Conservation (phyloP, 805 yeast genomes). For the Metschnikowia shivogae region DNA sequence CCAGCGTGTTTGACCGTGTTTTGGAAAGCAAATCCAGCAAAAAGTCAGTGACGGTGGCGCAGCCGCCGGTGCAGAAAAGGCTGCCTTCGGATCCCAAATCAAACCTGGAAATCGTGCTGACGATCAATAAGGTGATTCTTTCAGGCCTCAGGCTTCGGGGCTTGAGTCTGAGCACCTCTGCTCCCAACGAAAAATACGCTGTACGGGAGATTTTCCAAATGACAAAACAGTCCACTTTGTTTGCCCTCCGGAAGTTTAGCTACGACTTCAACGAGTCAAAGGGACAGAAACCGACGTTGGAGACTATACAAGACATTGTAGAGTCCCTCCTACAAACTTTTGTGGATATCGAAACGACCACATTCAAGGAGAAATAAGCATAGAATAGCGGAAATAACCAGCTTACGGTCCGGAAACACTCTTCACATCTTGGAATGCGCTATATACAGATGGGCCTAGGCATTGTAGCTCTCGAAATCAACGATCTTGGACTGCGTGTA, state of each 20-base stretch:
- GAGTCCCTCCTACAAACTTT: slow-evolving; percentile 36
- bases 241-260: slow-evolving; percentile 36
- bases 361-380: background rate
- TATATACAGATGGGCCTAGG: background rate
- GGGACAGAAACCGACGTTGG: slow-evolving; percentile 16
- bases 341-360: slow-evolving; percentile 28
- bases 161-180: slow-evolving; percentile 21
- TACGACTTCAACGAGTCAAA: slow-evolving; percentile 22
- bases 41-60: slow-evolving; percentile 11
- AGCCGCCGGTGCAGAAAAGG: slow-evolving; percentile 7
- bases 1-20: slow-evolving; percentile 34
- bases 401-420: too few relatives aligned
- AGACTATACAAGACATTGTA: slow-evolving; percentile 36
- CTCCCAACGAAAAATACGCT: slow-evolving; percentile 31
- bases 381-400: background rate
- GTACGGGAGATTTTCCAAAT: slow-evolving; percentile 39
- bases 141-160: slow-evolving; percentile 43
- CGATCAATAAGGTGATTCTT: slow-evolving; percentile 31
- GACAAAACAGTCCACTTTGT: slow-evolving; percentile 36
- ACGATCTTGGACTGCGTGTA: slow-evolving; percentile 13
- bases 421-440: background rate
- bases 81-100: slow-evolving; percentile 19
- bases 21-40: slow-evolving; percentile 22
- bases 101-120: slow-evolving; percentile 30
- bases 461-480: slow-evolving; percentile 7